Evolutionary conservation across 1,284 basidiomycete genomes (phyloP).

Genomic region (Boletus sp.): DNA sequence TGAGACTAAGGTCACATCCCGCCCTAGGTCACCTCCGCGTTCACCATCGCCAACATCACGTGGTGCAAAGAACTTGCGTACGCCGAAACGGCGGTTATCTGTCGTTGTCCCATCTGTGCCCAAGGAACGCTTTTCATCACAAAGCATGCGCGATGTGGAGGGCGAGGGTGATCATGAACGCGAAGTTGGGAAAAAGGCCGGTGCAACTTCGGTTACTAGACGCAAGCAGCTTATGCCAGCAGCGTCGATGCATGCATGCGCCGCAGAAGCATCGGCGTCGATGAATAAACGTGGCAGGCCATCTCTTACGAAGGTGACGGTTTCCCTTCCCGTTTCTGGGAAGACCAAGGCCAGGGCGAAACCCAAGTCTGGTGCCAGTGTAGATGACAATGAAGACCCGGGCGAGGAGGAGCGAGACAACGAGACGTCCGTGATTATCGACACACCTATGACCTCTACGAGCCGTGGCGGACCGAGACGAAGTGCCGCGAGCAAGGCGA

Average conservation of each 20-base stretch:
- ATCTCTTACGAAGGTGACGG: slow-evolving; percentile 6
- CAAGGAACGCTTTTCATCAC: slow-evolving; percentile 28
- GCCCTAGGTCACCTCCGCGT: slow-evolving; percentile 1
- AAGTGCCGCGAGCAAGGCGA: slow-evolving; percentile 65
- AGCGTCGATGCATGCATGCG: slow-evolving; percentile 15
- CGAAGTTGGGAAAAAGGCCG: not conserved
- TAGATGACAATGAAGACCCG: not conserved
- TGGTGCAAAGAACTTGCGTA: slow-evolving; percentile 1
- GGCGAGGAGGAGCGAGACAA: not conserved
- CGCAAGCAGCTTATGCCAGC: slow-evolving; percentile 6
- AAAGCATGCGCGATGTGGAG: not conserved
- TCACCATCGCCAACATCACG: slow-evolving; percentile 11
- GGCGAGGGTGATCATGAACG: not conserved
- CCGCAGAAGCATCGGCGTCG: slow-evolving; percentile 21
- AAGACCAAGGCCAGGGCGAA: slow-evolving; percentile 14
- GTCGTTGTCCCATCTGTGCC: slow-evolving; percentile 29
- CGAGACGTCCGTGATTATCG: slow-evolving; percentile 10
- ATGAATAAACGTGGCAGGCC: slow-evolving; percentile 20
- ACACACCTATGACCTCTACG: slow-evolving; percentile 9
- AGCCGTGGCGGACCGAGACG: slow-evolving; percentile 37
- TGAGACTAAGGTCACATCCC: not conserved
- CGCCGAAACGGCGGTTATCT: slow-evolving; percentile 24
- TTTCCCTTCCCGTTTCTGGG: not conserved
- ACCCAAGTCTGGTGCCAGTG: not conserved
- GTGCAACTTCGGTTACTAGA: not conserved